These are phyloP conservation scores for Gossypium australe DNA, from an alignment of 345 rosid genomes.

Conservation along the genomic window DNA sequence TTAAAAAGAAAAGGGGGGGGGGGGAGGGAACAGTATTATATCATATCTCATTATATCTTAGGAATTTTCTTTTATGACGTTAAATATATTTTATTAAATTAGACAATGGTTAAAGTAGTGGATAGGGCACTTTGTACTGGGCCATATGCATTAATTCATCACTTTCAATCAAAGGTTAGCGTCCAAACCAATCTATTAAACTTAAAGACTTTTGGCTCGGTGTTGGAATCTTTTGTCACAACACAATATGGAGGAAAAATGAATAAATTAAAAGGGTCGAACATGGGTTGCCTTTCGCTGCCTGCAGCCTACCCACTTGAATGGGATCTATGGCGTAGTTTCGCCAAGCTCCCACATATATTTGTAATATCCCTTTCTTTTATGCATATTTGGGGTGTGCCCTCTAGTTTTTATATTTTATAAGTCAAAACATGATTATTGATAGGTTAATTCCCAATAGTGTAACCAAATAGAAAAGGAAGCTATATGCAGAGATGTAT, in stretches of 20 bases:
- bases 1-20: neutral
- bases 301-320: neutral
- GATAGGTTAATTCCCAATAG: neutral
- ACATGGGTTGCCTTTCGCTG: neutral
- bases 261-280: neutral
- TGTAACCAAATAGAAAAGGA: neutral
- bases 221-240: constrained; percentile 15
- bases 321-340: constrained; percentile 8
- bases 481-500: neutral
- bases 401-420: neutral
- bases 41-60: neutral
- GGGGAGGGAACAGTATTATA: neutral
- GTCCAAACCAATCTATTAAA: constrained; percentile 3
- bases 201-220: neutral
- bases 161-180: constrained; percentile 3
- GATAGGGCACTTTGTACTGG: constrained; percentile 3
- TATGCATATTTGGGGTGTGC: no score
- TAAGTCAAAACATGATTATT: neutral
- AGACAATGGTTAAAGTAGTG: neutral
- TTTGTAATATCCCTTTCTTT: no score
- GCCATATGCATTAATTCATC: neutral
- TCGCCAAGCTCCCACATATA: neutral
- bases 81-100: neutral
- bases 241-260: neutral
- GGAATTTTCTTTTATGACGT: neutral